Evolutionary conservation across 768 basidiomycete genomes (phyloP).

Genomic region (Pisolithus microcarpus): DNA sequence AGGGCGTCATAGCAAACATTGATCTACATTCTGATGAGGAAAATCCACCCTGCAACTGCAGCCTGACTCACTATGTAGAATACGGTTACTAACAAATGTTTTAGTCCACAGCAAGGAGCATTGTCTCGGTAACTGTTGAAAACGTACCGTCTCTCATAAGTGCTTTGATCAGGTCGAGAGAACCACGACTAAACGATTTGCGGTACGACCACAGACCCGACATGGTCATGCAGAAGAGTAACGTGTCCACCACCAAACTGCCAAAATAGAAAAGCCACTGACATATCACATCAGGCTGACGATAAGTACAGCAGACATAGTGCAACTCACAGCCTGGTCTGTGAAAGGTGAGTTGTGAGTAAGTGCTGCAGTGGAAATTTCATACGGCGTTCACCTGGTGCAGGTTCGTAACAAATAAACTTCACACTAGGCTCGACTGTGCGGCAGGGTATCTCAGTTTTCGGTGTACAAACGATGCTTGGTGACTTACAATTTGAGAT

Average conservation of each 20-base stretch:
- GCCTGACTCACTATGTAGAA: neutral
- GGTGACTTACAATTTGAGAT: neutral
- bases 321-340: neutral
- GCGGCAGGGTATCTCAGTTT: neutral
- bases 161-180: neutral
- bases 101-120: neutral
- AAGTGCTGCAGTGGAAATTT: neutral
- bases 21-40: neutral
- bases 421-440: neutral
- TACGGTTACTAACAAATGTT: neutral
- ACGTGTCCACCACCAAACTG: neutral
- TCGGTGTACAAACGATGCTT: neutral
- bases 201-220: neutral
- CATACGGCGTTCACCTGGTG: neutral
- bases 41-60: neutral
- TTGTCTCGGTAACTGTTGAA: neutral
- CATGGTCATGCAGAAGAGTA: conserved; percentile 1
- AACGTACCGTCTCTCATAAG: neutral
- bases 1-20: neutral
- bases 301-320: neutral
- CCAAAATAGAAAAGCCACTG: conserved; percentile 1
- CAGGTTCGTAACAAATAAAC: neutral
- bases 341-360: too few relatives aligned
- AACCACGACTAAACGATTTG: neutral
- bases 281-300: neutral